A percentile compares a stretch with the other conserved stretches of the same genome.
These are phyloP conservation scores for Salix viminalis DNA, from an alignment of 345 rosid species.

Conservation along the genomic window DNA sequence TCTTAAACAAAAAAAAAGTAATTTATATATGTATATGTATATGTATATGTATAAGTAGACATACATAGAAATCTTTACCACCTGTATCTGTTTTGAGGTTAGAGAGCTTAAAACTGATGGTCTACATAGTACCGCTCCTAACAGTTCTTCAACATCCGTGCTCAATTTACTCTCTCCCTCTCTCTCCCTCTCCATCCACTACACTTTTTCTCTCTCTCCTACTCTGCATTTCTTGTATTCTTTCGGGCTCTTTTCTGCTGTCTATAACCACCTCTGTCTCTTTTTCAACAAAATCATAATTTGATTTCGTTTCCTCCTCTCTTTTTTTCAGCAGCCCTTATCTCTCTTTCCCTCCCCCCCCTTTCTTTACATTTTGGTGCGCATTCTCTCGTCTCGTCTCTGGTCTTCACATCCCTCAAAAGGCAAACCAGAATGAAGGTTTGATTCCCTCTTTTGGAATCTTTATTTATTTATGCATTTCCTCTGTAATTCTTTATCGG, in stretches of 20 bases:
- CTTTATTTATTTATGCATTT: constrained; percentile 3
- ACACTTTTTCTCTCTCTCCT: constrained; percentile 22
- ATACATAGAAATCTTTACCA: not conserved
- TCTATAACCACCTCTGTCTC: not conserved
- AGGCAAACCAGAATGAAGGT: constrained; percentile 54
- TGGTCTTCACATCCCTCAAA: constrained; percentile 22
- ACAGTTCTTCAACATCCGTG: constrained; percentile 17
- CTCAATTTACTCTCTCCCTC: not conserved
- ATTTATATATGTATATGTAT: too few species aligned
- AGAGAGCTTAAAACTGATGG: not conserved
- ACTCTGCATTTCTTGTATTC: constrained; percentile 56
- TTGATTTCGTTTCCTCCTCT: constrained; percentile 24
- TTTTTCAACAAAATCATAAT: constrained; percentile 29
- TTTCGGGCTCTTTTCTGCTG: constrained; percentile 23
- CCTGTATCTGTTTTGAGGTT: not conserved
- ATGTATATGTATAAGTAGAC: too few species aligned
- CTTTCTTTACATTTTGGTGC: constrained; percentile 13
- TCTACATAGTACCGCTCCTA: not conserved
- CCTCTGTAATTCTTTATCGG: not conserved
- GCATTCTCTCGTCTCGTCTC: constrained; percentile 18
- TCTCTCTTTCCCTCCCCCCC: not conserved
- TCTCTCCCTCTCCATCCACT: not conserved
- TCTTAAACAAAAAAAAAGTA: too few species aligned
- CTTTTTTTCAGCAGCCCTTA: not conserved
- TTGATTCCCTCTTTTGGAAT: constrained; percentile 20